phyloP scores from a whole-genome alignment of 2,329 filamentous ascomycete genomes.

The Pseudogymnoascus sp. region DNA sequence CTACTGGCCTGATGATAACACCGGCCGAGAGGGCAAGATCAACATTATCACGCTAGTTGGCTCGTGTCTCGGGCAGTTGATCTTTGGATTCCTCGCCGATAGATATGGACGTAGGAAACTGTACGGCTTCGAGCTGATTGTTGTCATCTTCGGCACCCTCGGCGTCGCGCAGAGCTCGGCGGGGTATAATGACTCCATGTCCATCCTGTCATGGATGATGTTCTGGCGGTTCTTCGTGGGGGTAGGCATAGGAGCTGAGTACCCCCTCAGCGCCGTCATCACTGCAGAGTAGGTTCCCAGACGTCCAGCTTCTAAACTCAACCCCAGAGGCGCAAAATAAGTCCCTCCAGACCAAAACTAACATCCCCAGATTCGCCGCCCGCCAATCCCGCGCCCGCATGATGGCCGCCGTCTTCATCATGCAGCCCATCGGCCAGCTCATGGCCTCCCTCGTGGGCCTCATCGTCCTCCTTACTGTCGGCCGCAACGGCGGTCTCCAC shows the following conservation, averaged over 20 bases:
- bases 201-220: slow-evolving; percentile 35
- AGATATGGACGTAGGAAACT: slow-evolving; percentile 39
- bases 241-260: slow-evolving; percentile 56
- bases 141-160: slow-evolving; percentile 37
- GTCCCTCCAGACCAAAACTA: not conserved
- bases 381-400: slow-evolving; percentile 58
- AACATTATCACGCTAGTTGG: slow-evolving; percentile 38
- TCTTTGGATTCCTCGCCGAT: slow-evolving; percentile 39
- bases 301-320: not conserved
- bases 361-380: slow-evolving; percentile 33
- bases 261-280: slow-evolving; percentile 58
- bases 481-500: slow-evolving; percentile 14
- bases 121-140: slow-evolving; percentile 40
- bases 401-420: slow-evolving; percentile 59
- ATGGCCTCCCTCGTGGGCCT: slow-evolving; percentile 54
- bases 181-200: slow-evolving; percentile 34
- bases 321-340: not conserved
- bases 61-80: slow-evolving; percentile 37
- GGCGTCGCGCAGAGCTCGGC: slow-evolving; percentile 37
- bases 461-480: slow-evolving; percentile 29
- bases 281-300: slow-evolving; percentile 49
- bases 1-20: slow-evolving; percentile 35
- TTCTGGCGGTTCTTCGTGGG: slow-evolving; percentile 40
- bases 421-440: slow-evolving; percentile 60
- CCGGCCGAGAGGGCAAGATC: slow-evolving; percentile 24